Percentiles rank a stretch among this genome's conserved stretches.
Evolutionary conservation across 192 early-diverging fungal genomes (phyloP).

Genomic region (Umbelopsis sp.): DNA sequence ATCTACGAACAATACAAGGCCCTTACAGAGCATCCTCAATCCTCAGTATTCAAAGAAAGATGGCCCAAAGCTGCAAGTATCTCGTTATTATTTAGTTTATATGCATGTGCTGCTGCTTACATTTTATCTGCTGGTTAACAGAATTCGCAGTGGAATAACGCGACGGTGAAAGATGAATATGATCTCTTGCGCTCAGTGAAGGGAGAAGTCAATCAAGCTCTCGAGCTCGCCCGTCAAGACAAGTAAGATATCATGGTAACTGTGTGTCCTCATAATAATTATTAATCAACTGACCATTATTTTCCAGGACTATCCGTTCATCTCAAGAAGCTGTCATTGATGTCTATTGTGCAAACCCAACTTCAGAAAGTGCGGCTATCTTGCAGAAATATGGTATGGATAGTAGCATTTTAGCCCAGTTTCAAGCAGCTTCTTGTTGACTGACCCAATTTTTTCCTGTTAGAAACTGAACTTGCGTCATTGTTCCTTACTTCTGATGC

Average conservation of each 20-base stretch:
- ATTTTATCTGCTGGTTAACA: not conserved
- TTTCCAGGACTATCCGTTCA: constrained; percentile 44
- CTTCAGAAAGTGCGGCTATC: not conserved
- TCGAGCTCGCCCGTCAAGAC: constrained; percentile 56
- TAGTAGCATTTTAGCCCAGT: not conserved
- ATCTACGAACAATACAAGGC: constrained; percentile 66
- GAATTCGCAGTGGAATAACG: constrained; percentile 47
- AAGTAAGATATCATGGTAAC: constrained; percentile 37
- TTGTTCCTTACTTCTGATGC: constrained; percentile 53
- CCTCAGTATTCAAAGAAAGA: constrained; percentile 60
- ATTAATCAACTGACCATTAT: not conserved
- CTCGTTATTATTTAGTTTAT: constrained; percentile 27
- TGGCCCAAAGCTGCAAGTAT: constrained; percentile 56
- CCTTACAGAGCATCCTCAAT: constrained; percentile 40
- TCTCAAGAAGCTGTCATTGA: constrained; percentile 56
- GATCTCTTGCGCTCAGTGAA: constrained; percentile 46
- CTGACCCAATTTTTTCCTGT: not conserved
- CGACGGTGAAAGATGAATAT: constrained; percentile 45
- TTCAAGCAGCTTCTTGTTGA: not conserved
- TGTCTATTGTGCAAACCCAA: constrained; percentile 26
- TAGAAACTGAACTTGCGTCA: constrained; percentile 47
- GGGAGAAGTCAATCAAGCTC: constrained; percentile 49
- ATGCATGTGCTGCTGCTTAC: constrained; percentile 28
- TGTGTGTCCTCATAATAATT: no score
- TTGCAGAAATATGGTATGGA: constrained; percentile 27